Evolutionary conservation across 2,329 filamentous ascomycete genomes (phyloP).

Genomic region (Botrytis fragariae): DNA sequence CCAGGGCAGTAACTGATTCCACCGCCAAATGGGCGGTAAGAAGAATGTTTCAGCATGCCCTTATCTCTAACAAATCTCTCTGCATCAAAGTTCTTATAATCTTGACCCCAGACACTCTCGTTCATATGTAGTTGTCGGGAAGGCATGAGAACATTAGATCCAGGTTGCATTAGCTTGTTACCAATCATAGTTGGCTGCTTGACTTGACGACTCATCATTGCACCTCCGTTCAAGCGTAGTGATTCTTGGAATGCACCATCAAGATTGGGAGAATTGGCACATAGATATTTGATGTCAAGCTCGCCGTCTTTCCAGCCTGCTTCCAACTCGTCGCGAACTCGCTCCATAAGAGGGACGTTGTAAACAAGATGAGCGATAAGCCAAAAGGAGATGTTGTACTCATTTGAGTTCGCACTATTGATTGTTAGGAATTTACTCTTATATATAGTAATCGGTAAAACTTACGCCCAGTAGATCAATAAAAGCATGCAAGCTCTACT

Average conservation of each 20-base stretch:
- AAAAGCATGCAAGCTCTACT: constrained; percentile 12
- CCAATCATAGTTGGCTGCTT: constrained; percentile 5
- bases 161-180: constrained; percentile 4
- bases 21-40: constrained; percentile 19
- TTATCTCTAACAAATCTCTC: constrained; percentile 15
- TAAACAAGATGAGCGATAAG: constrained; percentile 13
- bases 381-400: constrained; percentile 21
- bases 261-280: constrained; percentile 8
- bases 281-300: constrained; percentile 5
- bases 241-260: constrained; percentile 19
- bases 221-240: constrained; percentile 11
- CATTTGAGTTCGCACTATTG: constrained; percentile 19
- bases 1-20: constrained; percentile 21
- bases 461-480: constrained; percentile 17
- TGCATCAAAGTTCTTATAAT: constrained; percentile 15
- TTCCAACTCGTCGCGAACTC: constrained; percentile 4
- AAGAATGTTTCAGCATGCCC: constrained; percentile 9
- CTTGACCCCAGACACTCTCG: constrained; percentile 10
- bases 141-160: constrained; percentile 18
- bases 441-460: background rate
- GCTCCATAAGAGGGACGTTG: background rate
- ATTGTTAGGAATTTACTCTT: background rate
- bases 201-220: constrained; percentile 17
- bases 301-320: background rate
- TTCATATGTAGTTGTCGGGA: constrained; percentile 21